Base-by-base conservation (phyloP, 352 stramenopile genomes). In the Phytophthora cajani region DNA sequence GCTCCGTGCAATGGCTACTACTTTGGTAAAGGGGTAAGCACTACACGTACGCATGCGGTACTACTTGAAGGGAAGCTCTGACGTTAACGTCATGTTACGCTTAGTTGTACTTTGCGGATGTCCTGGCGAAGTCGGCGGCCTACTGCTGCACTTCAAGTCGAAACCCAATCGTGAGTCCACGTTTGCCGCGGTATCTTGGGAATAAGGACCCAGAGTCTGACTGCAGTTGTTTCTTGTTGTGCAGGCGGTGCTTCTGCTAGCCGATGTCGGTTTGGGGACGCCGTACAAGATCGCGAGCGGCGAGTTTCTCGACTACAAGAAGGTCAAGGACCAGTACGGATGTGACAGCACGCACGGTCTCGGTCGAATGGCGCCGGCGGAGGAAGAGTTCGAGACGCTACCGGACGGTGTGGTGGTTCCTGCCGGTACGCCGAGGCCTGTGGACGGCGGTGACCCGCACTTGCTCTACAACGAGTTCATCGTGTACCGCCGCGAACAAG, bases 41-140 rank as follows among this genome's bases (percentile, higher is more conserved):
- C 42, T 49, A 21, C 42, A 23, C 17, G n/a, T 49, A 17, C 9
- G 44, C 44, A n/a, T 51, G n/a, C 23, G 1, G 16, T 23, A 14
- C 33, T 55, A 23, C 47, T 27, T 49, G n/a, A 21, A 11, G 16
- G 12, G 19, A 19, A 11, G 12, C 42, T n/a, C 47, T 53, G 17
- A 53, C 47, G 47, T 21, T 32, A 8, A 10, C 23, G 8, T 55
- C 16, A 10, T 9, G 36, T n/a, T 7, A 32, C 17, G 57, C 27
- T 19, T 56, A 84, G 77, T 62, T 94, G 19, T 94, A 94, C 74
- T 93, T 92, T 65, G 81, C 87, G 1, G 85, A 94, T 60, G 71
- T 69, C 1, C 57, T 82, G 44, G 77, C 69, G 25, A 93, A 94
- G 58, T 85, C 74, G 9, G 59, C 73, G 5, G 67, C 67, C 42